phyloP scores from a whole-genome alignment of 192 early-diverging fungal species.

The Podila horticola region DNA sequence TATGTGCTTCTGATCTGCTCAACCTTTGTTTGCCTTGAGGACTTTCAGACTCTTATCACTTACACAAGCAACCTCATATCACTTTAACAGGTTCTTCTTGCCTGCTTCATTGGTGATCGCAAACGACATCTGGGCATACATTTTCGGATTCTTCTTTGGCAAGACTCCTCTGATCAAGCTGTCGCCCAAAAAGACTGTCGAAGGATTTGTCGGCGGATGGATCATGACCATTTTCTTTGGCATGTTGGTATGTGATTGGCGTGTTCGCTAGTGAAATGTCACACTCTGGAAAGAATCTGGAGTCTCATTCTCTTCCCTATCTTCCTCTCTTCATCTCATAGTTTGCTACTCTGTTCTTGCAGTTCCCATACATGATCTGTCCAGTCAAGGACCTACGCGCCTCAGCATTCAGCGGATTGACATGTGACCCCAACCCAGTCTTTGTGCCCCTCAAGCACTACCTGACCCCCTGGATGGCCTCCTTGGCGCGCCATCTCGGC shows the following conservation, averaged over 20 bases:
- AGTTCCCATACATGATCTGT: constrained; percentile 68
- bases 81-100: constrained; percentile 74
- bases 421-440: constrained; percentile 67
- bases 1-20: constrained; percentile 4
- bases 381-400: constrained; percentile 63
- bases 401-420: constrained; percentile 58
- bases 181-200: constrained; percentile 98
- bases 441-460: constrained; percentile 55
- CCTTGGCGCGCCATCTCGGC: constrained; percentile 39
- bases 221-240: constrained; percentile 88
- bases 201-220: constrained; percentile 94
- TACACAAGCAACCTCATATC: background rate
- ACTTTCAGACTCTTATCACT: background rate
- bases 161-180: constrained; percentile 89
- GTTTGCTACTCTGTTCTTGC: constrained; percentile 60
- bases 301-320: background rate
- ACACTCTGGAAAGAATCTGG: too few relatives aligned
- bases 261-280: too few relatives aligned
- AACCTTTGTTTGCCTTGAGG: background rate
- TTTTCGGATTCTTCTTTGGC: constrained; percentile 97
- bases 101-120: constrained; percentile 90
- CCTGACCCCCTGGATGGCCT: constrained; percentile 53
- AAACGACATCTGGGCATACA: constrained; percentile 97
- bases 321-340: constrained; percentile 8
- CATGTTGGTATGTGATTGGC: constrained; percentile 64